These are phyloP conservation scores for Pythium guiyangense DNA, from an alignment of 352 stramenopile genomes.

Conservation along the genomic window DNA sequence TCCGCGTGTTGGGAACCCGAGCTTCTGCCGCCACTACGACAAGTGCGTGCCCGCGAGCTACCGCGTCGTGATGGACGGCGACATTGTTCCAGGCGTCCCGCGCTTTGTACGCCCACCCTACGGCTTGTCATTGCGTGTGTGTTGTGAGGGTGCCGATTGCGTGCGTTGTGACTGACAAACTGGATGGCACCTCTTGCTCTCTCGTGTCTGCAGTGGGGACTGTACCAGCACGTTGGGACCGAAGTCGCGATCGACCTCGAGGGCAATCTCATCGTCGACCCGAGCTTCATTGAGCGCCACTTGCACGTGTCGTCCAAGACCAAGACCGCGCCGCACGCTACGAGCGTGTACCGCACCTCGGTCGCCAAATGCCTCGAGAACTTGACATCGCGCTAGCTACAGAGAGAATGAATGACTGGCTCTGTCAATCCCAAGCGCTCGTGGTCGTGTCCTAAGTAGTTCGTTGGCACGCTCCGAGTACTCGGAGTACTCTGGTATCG, in stretches of 20 bases:
- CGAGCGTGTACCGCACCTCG: slow-evolving; percentile 57
- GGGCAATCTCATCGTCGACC: slow-evolving; percentile 80
- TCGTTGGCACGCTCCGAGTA: too few relatives aligned
- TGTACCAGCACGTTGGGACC: slow-evolving; percentile 74
- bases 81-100: slow-evolving; percentile 71
- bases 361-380: slow-evolving; percentile 65
- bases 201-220: slow-evolving; percentile 34
- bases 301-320: slow-evolving; percentile 64
- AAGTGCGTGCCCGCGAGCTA: slow-evolving; percentile 74
- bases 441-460: too few relatives aligned
- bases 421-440: too few relatives aligned
- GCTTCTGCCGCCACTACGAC: slow-evolving; percentile 75
- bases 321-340: slow-evolving; percentile 58
- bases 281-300: slow-evolving; percentile 75
- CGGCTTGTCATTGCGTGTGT: slow-evolving; percentile 6
- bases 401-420: too few relatives aligned
- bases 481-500: too few relatives aligned
- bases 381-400: slow-evolving; percentile 18
- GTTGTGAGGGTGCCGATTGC: too few relatives aligned
- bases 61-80: slow-evolving; percentile 76
- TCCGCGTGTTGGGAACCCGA: slow-evolving; percentile 81
- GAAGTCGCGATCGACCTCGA: slow-evolving; percentile 62
- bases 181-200: background rate
- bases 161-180: background rate
- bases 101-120: slow-evolving; percentile 45